Conservation (phyloP, 2,329 filamentous ascomycete species). For the Proliferodiscus dingleyae region DNA sequence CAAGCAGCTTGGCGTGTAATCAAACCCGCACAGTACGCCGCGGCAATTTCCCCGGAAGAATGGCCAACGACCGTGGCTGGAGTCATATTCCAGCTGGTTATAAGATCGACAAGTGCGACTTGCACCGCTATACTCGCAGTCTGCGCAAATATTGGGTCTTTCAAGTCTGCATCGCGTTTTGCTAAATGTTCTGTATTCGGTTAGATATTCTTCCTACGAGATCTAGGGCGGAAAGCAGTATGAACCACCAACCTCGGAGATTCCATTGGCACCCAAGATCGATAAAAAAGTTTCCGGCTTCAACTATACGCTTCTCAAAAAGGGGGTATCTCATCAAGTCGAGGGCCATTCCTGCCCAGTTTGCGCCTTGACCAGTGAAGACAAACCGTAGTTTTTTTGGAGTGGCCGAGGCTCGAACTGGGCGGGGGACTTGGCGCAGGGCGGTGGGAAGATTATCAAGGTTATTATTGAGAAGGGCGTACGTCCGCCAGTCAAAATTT, state of each 20-base stretch:
- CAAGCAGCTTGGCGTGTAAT: neutral
- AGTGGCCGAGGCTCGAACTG: constrained; percentile 1
- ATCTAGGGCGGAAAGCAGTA: too few relatives aligned
- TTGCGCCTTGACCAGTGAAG: constrained; percentile 26
- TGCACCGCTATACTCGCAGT: constrained; percentile 43
- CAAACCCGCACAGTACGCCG: constrained; percentile 28
- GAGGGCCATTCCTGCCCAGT: constrained; percentile 24
- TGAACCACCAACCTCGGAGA: too few relatives aligned
- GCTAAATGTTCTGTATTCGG: constrained; percentile 5
- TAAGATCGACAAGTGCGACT: constrained; percentile 38
- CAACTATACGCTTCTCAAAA: neutral
- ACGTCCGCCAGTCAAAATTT: too few relatives aligned
- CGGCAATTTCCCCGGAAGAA: constrained; percentile 44
- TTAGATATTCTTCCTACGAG: too few relatives aligned
- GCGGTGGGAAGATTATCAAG: neutral
- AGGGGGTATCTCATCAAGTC: constrained; percentile 8
- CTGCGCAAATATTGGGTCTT: constrained; percentile 23
- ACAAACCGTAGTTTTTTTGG: too few relatives aligned
- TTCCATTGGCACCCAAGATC: neutral
- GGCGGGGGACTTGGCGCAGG: neutral
- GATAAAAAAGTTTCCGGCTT: constrained; percentile 1
- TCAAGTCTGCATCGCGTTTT: neutral
- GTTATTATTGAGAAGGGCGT: too few relatives aligned
- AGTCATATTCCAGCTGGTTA: constrained; percentile 39
- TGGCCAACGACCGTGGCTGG: constrained; percentile 39